Evolutionary conservation across 805 yeast genomes (phyloP), one percentile per base, ranked within the genome.

Genomic region (Myxozyma lipomycoides): DNA sequence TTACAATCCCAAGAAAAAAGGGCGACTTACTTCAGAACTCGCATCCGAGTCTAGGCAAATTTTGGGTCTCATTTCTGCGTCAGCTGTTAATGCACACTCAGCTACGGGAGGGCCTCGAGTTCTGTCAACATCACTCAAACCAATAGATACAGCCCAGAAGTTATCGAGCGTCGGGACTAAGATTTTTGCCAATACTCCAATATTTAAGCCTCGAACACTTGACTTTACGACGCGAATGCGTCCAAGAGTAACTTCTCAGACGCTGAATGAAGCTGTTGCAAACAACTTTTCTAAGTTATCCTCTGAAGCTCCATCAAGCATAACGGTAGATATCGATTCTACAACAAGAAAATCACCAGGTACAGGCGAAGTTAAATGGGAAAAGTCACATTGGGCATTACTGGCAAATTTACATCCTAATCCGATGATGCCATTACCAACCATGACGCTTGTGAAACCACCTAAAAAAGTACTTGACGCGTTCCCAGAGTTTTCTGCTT

Each of bases 391-490:
- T 32, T 55, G 59, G 59, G 40, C 40, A 6, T 34, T 45, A 25
- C 53, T 55, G n/a, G 39, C 57, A 24, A 44, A 38, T 24, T 25
- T 55, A 2, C 59, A 55, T 32, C 46, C 50, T 2, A 19, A 38
- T 9, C 52, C 52, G 9, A 51, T 47, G 53, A 32, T 51, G 38
- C 59, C 56, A 2, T 21, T 51, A 38, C 59, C 59, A 10, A 21
- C 52, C n/a, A 40, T 37, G 1, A 40, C 48, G 3, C 37, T 41
- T n/a, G 40, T 36, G 25, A 17, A 23, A 32, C 53, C 53, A 21
- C 48, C 50, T 6, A n/a, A 41, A 28, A 15, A 24, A 18, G 25
- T 51, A 12, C 18, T 23, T 10, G 47, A 6, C 9, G 59, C 59
- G 15, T 55, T 55, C 45, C 59, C 59, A n/a, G 39, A 40, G 9